phyloP scores from a whole-genome alignment of 352 stramenopile genomes.

The Pythium biforme region DNA sequence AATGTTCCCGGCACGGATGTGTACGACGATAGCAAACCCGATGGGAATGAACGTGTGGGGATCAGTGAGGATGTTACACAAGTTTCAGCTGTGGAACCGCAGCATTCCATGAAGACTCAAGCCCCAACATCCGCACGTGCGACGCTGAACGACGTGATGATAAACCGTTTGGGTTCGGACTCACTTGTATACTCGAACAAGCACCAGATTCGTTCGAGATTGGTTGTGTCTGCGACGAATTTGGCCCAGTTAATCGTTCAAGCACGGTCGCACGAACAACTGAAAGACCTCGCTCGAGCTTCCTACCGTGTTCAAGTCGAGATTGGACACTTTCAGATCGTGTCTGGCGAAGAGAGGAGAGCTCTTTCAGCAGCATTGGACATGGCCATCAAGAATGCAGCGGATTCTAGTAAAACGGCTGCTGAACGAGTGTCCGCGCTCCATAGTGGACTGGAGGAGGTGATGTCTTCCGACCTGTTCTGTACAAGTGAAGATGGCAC shows the following conservation, averaged over 20 bases:
- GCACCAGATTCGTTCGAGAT: background rate
- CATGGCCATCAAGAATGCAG: background rate
- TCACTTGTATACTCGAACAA: background rate
- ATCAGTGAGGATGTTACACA: background rate
- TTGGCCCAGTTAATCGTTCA: background rate
- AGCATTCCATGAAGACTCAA: background rate
- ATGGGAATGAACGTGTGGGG: background rate
- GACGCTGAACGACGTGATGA: conserved; percentile 5
- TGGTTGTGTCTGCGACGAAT: background rate
- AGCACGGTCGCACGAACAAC: background rate
- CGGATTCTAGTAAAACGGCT: background rate
- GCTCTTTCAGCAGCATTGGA: background rate
- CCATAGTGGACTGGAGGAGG: background rate
- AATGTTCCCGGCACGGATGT: background rate
- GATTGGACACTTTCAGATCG: background rate
- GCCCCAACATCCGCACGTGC: background rate
- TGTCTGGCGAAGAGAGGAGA: conserved; percentile 3
- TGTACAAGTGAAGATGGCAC: background rate
- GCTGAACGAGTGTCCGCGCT: conserved; percentile 7
- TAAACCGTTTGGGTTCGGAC: background rate
- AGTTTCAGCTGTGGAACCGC: background rate
- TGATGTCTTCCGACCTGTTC: background rate
- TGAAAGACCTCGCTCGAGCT: conserved; percentile 5
- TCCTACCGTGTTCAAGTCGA: conserved; percentile 5
- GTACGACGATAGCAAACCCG: background rate